Base-by-base conservation (phyloP, 2,329 filamentous ascomycete genomes). In the Aspergillus hortae region DNA sequence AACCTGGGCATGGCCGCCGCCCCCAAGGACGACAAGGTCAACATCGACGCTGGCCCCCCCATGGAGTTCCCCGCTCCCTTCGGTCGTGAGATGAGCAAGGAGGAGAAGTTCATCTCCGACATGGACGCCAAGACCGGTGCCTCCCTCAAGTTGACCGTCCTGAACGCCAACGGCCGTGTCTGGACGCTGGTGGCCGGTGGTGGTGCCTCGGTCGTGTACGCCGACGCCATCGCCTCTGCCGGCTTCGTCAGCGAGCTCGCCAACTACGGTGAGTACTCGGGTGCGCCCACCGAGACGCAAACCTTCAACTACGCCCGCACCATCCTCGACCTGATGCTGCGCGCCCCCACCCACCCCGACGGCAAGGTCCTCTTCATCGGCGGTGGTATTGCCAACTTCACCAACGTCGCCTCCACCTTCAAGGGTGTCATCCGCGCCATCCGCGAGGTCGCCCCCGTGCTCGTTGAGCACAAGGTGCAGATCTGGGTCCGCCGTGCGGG, bases 341-440 rank as follows among this genome's bases (percentile, higher is more conserved):
- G 94, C 63, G 88, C 92, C 51, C 92, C 94, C 53, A 75, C 85
- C 71, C 81, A 84, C 75, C 83, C 89, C 56, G 87, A 96, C 69
- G 94, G 94, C 81, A 99, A 97, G 85, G 90, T 99, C 49, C 87
- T 99, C 61, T 99, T 99, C 84, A 97, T 99, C 63, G 94, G 94
- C 76, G 94, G 94, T 80, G 94, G 94, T 84, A 99, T 99, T 83
- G 94, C 94, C 83, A 99, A 99, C 88, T 99, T 99, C 82, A 99
- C 94, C 82, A 99, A 97, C 79, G 94, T 99, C 50, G 94, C 94
- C 56, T 94, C 89, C 66, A 99, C 94, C 60, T 99, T 99, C 88
- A 99, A 99, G 85, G 94, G 94, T 80, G 92, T 99, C 75, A 99
- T 99, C 74, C 88, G 90, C 65, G 94, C 94, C 55, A 84, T 99